These are phyloP conservation scores for Epichloe uncinata DNA, from an alignment of 2,329 filamentous ascomycete genomes.

Conservation along the genomic window DNA sequence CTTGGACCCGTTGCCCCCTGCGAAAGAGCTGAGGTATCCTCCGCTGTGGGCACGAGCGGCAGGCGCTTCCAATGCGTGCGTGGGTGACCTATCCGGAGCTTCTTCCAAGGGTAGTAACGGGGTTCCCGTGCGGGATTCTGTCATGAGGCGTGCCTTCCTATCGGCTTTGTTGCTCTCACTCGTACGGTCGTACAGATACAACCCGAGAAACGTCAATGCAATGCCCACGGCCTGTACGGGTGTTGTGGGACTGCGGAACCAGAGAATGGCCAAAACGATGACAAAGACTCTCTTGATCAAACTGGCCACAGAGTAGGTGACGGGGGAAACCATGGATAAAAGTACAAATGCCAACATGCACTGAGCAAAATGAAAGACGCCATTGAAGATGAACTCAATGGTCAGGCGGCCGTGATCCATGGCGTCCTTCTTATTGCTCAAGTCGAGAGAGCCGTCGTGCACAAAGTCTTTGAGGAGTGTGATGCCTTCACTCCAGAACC, in stretches of 20 bases:
- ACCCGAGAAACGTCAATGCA: slow-evolving; percentile 72
- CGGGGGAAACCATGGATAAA: slow-evolving; percentile 84
- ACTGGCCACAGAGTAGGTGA: slow-evolving; percentile 93
- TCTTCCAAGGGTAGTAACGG: slow-evolving; percentile 55
- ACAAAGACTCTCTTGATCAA: slow-evolving; percentile 97
- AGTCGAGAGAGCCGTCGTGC: slow-evolving; percentile 62
- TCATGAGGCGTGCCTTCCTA: slow-evolving; percentile 58
- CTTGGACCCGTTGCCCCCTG: slow-evolving; percentile 35
- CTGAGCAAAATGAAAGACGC: slow-evolving; percentile 89
- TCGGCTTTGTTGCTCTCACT: slow-evolving; percentile 82
- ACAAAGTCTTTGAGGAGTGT: slow-evolving; percentile 65
- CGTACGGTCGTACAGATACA: slow-evolving; percentile 93
- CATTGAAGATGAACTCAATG: slow-evolving; percentile 94
- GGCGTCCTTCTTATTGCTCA: slow-evolving; percentile 46
- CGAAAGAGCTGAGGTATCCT: slow-evolving; percentile 26
- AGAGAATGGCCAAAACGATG: slow-evolving; percentile 85
- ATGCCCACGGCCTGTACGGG: slow-evolving; percentile 75
- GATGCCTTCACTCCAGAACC: slow-evolving; percentile 85
- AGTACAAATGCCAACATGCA: slow-evolving; percentile 92
- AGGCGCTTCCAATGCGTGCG: slow-evolving; percentile 5
- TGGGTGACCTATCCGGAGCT: slow-evolving; percentile 14
- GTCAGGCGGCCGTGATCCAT: slow-evolving; percentile 61
- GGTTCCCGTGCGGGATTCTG: slow-evolving; percentile 16
- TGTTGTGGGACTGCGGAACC: slow-evolving; percentile 88
- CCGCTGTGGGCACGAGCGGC: slow-evolving; percentile 30